Base-by-base conservation (phyloP, 768 basidiomycete species). In the Trametes punicea region DNA sequence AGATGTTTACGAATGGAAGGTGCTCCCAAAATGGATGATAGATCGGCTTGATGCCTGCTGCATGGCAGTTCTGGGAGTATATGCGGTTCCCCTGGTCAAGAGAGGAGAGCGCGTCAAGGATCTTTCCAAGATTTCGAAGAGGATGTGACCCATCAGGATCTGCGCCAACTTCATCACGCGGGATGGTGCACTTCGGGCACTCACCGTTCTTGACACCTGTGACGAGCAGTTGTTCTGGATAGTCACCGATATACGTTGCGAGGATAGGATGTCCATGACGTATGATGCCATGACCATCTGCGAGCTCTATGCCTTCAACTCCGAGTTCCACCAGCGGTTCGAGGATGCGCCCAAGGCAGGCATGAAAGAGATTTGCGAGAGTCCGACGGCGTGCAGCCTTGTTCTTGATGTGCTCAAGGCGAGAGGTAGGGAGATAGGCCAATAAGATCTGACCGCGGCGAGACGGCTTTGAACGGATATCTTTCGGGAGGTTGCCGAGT, bases 331-430 rank as follows among this genome's bases (percentile, higher is more conserved):
- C 51, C 1, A 77, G 57, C 1, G 73, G 72, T 31, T 38, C 34
- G 7, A 74, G 46, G 10, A 75, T 66, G 6, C 55, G 42, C 3
- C 49, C 4, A 56, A 76, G 65, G 47, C 71, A 75, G 0, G 62
- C 62, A 58, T 78, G 75, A 60, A 74, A 78, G 0, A 78, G 57
- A 33, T 75, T 74, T 0, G 65, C 68, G 0, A 71, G 18, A 1
- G 63, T 59, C 0, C 67, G 68, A 0, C 65, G 57, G 0, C 69
- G 64, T 5, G 57, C 45, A 23, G 62, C 56, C n/a, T 42, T 39
- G 36, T 55, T 56, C 0, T 51, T 16, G 10, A 65, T 50, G 38
- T 64, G 54, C 3, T 48, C 31, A 2, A 68, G 57, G 0, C 45
- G 34, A 1, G 57, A 30, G 2, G 59, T 44, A 1, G 70, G 68